Percentiles rank a stretch among this genome's conserved stretches.
These are phyloP conservation scores for Acer campestre DNA, from an alignment of 345 rosid genomes.

Conservation along the genomic window DNA sequence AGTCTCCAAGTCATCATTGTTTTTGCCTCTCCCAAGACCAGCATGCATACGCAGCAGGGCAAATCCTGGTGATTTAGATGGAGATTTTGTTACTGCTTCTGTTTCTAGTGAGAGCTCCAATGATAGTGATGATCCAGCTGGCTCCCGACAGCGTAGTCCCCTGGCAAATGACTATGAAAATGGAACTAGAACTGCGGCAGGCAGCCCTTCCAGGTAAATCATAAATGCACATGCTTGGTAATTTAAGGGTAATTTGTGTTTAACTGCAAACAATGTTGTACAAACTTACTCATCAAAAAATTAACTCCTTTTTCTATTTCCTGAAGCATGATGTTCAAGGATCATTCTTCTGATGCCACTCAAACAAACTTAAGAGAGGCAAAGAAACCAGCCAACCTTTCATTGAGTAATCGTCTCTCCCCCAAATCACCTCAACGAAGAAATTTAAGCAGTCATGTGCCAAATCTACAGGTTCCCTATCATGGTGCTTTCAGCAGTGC, in stretches of 20 bases:
- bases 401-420: constrained; percentile 43
- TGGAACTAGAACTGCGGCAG: constrained; percentile 39
- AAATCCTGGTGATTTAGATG: constrained; percentile 48
- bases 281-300: constrained; percentile 14
- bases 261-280: neutral
- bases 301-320: constrained; percentile 2
- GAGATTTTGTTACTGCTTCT: constrained; percentile 45
- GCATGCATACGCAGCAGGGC: constrained; percentile 42
- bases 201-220: constrained; percentile 58
- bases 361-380: constrained; percentile 45
- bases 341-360: constrained; percentile 34
- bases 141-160: constrained; percentile 43
- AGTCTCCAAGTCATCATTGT: constrained; percentile 41
- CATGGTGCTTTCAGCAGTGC: constrained; percentile 57
- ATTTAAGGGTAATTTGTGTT: neutral
- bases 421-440: constrained; percentile 50
- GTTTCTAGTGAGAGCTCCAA: constrained; percentile 53
- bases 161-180: constrained; percentile 52
- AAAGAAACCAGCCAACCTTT: constrained; percentile 48
- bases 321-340: constrained; percentile 49
- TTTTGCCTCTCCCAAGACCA: constrained; percentile 58
- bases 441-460: constrained; percentile 50
- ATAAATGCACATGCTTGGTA: neutral
- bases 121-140: constrained; percentile 53
- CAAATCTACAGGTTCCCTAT: constrained; percentile 55